A percentile compares a stretch with the other conserved stretches of the same genome.
phyloP scores from a whole-genome alignment of 106 monocot species.

The Dendrobium huoshanense region DNA sequence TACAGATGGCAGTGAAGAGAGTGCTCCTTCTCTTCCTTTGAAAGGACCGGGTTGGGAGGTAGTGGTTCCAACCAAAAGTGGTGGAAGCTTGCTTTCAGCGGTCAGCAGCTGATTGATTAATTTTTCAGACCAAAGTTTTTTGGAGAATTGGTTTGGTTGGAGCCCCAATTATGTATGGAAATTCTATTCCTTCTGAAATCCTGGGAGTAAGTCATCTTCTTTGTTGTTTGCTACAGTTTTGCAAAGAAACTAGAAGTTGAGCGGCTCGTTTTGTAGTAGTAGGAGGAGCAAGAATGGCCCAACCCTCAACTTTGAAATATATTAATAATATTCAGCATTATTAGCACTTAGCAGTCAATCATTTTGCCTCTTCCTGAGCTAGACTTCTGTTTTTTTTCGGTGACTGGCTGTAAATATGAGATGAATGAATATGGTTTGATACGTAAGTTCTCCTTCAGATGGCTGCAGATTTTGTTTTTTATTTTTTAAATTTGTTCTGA shows the following conservation, averaged over 20 bases:
- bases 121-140: background rate
- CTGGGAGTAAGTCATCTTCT: background rate
- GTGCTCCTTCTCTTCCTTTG: slow-evolving; percentile 22
- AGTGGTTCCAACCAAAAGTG: slow-evolving; percentile 54
- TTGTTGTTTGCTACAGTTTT: background rate
- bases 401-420: too few relatives aligned
- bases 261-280: background rate
- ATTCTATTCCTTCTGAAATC: background rate
- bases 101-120: slow-evolving; percentile 40
- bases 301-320: background rate
- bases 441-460: too few relatives aligned
- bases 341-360: too few relatives aligned
- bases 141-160: background rate
- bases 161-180: background rate
- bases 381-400: too few relatives aligned
- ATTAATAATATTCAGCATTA: background rate
- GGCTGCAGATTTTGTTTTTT: too few relatives aligned
- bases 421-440: too few relatives aligned
- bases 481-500: too few relatives aligned
- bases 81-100: slow-evolving; percentile 58
- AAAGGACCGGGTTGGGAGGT: slow-evolving; percentile 97
- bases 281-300: background rate
- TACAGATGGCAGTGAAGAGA: background rate
- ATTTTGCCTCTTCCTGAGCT: too few relatives aligned
- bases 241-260: background rate